Percentiles rank a stretch among this genome's conserved stretches.
Conservation (phyloP, 2,329 filamentous ascomycete species). For the Beauveria varroae region DNA sequence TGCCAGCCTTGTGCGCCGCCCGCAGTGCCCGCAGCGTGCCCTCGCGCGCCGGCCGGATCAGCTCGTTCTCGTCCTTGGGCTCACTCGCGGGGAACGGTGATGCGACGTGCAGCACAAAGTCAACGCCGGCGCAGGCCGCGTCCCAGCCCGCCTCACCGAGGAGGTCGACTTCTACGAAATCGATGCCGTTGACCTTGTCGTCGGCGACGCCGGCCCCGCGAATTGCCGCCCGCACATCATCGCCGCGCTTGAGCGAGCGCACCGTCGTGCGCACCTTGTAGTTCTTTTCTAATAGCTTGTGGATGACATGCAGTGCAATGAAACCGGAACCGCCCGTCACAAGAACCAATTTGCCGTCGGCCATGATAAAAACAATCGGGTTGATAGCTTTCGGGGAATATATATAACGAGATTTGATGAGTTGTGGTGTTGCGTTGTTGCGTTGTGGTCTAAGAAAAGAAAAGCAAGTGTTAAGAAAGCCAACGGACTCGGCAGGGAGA, state of each 20-base stretch:
- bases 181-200: conserved; percentile 14
- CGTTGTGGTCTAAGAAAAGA: too few relatives aligned
- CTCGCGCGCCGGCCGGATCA: conserved; percentile 16
- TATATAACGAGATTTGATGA: too few relatives aligned
- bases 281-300: conserved; percentile 15
- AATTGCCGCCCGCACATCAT: conserved; percentile 15
- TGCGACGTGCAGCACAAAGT: conserved; percentile 26
- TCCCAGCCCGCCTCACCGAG: conserved; percentile 22
- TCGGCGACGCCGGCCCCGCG: conserved; percentile 7
- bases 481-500: too few relatives aligned
- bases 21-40: conserved; percentile 16
- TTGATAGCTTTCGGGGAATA: neutral
- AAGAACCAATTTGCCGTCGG: conserved; percentile 12
- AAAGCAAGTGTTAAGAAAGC: too few relatives aligned
- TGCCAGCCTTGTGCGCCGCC: conserved; percentile 12
- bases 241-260: conserved; percentile 9
- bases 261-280: conserved; percentile 15
- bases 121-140: conserved; percentile 21
- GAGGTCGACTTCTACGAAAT: conserved; percentile 24
- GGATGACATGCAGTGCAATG: conserved; percentile 17
- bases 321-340: conserved; percentile 20
- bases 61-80: conserved; percentile 11
- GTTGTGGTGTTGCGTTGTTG: too few relatives aligned
- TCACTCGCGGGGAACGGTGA: conserved; percentile 23
- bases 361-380: neutral